These are phyloP conservation scores for Saposhnikovia divaricata DNA, from an alignment of 129 eudicot genomes.

Conservation along the genomic window DNA sequence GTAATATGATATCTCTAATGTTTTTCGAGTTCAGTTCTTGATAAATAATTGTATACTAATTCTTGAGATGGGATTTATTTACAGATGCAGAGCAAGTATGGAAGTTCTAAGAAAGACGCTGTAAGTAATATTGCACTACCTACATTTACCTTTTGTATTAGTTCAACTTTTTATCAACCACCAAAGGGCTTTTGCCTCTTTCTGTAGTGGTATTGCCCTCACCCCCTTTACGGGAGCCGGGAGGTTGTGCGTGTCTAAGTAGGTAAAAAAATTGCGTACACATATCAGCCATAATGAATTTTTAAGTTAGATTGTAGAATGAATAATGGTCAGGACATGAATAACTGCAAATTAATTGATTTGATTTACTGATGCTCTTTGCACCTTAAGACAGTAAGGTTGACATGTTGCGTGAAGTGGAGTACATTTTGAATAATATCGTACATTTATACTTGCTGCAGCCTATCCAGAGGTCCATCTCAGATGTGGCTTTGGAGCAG, in stretches of 20 bases:
- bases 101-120: slow-evolving; percentile 49
- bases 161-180: neutral
- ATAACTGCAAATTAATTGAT: neutral
- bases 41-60: slow-evolving; percentile 17
- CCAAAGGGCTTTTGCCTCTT: neutral
- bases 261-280: neutral
- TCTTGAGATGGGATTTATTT: slow-evolving; percentile 13
- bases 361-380: neutral
- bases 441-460: slow-evolving; percentile 14
- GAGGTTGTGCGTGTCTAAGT: neutral
- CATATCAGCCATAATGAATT: neutral
- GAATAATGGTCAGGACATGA: neutral
- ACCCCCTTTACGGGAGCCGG: neutral
- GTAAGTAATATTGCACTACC: slow-evolving; percentile 39
- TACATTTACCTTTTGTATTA: neutral
- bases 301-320: neutral
- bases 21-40: neutral
- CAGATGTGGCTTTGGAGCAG: slow-evolving; percentile 59
- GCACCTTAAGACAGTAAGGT: neutral
- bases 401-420: slow-evolving; percentile 7
- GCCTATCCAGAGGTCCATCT: slow-evolving; percentile 56
- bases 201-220: neutral
- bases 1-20: slow-evolving; percentile 18
- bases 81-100: slow-evolving; percentile 94
- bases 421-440: slow-evolving; percentile 15